A percentile compares a stretch with the other conserved stretches of the same genome.
phyloP scores from a whole-genome alignment of 345 rosid species.

The Dovyalis caffra region DNA sequence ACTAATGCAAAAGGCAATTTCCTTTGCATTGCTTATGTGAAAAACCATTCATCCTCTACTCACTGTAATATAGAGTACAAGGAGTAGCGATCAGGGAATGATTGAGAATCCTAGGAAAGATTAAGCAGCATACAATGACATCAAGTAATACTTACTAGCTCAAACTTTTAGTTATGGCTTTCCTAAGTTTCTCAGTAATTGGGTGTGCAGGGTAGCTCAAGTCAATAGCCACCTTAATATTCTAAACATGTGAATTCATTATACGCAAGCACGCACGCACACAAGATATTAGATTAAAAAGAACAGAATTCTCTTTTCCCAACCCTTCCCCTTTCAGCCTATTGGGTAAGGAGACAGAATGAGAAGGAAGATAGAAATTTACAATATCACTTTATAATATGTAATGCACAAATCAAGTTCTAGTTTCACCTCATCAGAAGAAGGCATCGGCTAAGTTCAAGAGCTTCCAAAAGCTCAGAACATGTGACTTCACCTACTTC shows the following conservation, averaged over 20 bases:
- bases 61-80: background rate
- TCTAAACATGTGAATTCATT: background rate
- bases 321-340: background rate
- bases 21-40: background rate
- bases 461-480: conserved; percentile 96
- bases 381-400: background rate
- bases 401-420: background rate
- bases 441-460: conserved; percentile 96
- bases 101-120: conserved; percentile 1
- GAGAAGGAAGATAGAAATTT: background rate
- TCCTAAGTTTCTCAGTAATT: background rate
- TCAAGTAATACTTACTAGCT: background rate
- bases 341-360: background rate
- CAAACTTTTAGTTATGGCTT: conserved; percentile 5
- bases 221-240: background rate
- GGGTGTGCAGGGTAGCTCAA: no score
- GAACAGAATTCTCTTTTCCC: background rate
- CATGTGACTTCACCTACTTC: conserved; percentile 91
- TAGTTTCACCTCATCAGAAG: conserved; percentile 78
- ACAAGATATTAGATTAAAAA: background rate
- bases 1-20: background rate
- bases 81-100: background rate
- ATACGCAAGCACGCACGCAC: no score
- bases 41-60: background rate
- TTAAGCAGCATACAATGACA: background rate